Base-by-base conservation (phyloP, 2,329 filamentous ascomycete genomes). In the Passalora sequoiae region DNA sequence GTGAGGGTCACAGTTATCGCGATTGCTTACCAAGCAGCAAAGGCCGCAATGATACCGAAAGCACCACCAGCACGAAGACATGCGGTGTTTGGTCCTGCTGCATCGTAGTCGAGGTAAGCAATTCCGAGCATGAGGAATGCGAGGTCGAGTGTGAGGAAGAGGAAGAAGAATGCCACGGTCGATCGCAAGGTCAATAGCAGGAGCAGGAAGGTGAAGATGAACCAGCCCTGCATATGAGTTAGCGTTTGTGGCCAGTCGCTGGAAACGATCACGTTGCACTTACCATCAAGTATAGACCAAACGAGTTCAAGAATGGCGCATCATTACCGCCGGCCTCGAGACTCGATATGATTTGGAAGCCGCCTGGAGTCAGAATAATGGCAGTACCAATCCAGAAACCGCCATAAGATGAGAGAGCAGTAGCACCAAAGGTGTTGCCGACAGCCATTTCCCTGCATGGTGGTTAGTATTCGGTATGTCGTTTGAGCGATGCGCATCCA, bases 351-450 rank as follows among this genome's bases (percentile, higher is more conserved):
- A 81, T 77, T 10, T 61, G 38, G 50, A 74, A 73, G 6, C 69
- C 70, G 38, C 73, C 75, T 3, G 78, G 71, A 2, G 72, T 74
- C 13, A 76, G 65, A 51, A 79, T 75, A 66, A 80, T 78, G 53
- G 71, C 75, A 53, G 75, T 78, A 17, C 73, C 71, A 49, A 80
- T 69, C 77, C 77, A 81, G 66, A 81, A 81, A 47, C 76, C 76
- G 44, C 77, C 76, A 57, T 80, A 81, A 3, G 74, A 78, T 30
- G 73, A 75, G 46, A 80, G 75, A 6, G 78, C 74, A 5, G 77
- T 80, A 21, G 75, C 76, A 68, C 76, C 78, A 40, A 80, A 80
- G 8, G 76, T 80, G 65, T 80, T 81, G n/a, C 77, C 77, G 7
- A 77, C 68, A 38, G 70, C 71, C 68, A 74, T 73, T 62, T 74